Conservation (phyloP, 768 basidiomycete genomes). For the Strobilomyces echinocephalus region DNA sequence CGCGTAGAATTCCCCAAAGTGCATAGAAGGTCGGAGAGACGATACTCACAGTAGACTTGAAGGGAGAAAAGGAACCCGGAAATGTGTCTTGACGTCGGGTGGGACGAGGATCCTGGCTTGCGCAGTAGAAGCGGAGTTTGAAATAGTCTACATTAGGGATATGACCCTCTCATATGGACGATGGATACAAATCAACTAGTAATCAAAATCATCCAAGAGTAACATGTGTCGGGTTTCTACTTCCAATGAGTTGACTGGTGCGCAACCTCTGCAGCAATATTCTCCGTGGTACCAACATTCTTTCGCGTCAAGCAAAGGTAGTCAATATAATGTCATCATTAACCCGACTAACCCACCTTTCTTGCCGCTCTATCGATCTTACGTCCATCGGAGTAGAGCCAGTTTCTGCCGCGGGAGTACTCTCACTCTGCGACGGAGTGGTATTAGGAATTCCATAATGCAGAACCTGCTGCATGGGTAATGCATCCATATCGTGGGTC, state of each 20-base stretch:
- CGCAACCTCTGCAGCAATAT: neutral
- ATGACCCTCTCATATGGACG: too few relatives aligned
- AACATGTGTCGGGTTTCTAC: neutral
- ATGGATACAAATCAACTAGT: neutral
- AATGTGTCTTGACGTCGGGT: conserved; percentile 36
- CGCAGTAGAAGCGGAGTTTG: conserved; percentile 19
- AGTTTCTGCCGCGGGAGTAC: neutral
- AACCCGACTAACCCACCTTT: conserved; percentile 12
- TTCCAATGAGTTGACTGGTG: conserved; percentile 3
- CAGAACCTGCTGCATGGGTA: conserved; percentile 1
- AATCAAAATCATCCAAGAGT: neutral
- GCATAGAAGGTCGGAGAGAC: neutral
- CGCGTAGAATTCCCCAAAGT: conserved; percentile 5
- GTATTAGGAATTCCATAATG: conserved; percentile 2
- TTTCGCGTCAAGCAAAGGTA: neutral
- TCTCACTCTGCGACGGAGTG: neutral
- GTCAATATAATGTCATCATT: too few relatives aligned
- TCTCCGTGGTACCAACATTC: neutral
- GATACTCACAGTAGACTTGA: conserved; percentile 21
- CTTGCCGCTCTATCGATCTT: neutral
- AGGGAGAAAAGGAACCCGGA: conserved; percentile 26
- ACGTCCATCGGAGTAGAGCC: neutral
- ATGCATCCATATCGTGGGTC: neutral
- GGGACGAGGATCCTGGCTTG: conserved; percentile 24
- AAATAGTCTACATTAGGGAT: conserved; percentile 14